Evolutionary conservation across 306 rosid species (phyloP).

Genomic region (Bauhinia variegata): DNA sequence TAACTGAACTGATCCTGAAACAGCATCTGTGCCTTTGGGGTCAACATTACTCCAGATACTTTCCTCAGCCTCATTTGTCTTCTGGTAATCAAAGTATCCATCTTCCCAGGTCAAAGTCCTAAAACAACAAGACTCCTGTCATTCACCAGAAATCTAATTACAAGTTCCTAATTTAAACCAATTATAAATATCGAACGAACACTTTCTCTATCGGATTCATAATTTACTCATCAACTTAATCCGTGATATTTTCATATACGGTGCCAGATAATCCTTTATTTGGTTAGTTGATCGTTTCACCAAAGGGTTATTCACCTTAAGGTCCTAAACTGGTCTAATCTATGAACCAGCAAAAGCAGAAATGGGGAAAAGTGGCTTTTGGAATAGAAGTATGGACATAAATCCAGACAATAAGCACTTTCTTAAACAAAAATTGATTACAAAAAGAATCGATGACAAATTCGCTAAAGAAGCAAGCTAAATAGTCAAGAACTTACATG

Average conservation of each 20-base stretch:
- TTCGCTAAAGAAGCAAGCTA: no score
- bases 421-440: no score
- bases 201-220: slow-evolving; percentile 3
- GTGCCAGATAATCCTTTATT: not conserved
- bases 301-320: slow-evolving; percentile 12
- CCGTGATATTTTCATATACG: not conserved
- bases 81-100: slow-evolving; percentile 56
- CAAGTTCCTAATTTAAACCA: slow-evolving; percentile 20
- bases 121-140: slow-evolving; percentile 35
- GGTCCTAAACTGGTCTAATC: not conserved
- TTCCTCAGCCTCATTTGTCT: slow-evolving; percentile 46
- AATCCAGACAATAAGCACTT: no score
- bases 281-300: slow-evolving; percentile 5
- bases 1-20: slow-evolving; percentile 46
- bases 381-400: no score
- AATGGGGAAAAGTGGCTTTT: no score
- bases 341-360: no score
- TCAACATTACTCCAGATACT: no score
- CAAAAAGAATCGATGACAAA: no score
- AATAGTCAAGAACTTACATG: slow-evolving; percentile 40
- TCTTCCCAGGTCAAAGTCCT: slow-evolving; percentile 91
- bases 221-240: slow-evolving; percentile 1
- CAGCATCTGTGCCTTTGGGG: slow-evolving; percentile 41
- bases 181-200: not conserved
- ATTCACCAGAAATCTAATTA: slow-evolving; percentile 23